Conservation (phyloP, 768 basidiomycete species). For the Tylopilus rubrobrunneus region DNA sequence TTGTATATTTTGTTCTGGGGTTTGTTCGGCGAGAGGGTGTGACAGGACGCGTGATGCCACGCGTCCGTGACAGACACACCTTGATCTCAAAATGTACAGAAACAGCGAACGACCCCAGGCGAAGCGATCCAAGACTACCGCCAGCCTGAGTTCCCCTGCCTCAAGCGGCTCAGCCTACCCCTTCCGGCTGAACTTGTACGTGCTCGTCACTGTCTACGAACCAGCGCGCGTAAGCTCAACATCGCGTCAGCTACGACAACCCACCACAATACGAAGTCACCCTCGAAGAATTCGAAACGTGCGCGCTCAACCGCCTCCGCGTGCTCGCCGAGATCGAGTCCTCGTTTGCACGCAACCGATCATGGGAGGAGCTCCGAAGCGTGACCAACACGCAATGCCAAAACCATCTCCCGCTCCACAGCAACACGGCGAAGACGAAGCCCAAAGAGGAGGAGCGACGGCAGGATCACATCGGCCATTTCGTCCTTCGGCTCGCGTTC, state of each 20-base stretch:
- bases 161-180: conserved; percentile 43
- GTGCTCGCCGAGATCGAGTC: conserved; percentile 91
- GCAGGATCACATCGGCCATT: conserved; percentile 89
- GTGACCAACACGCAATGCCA: conserved; percentile 61
- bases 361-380: conserved; percentile 71
- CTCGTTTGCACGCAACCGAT: conserved; percentile 75
- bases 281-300: conserved; percentile 91
- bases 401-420: conserved; percentile 73
- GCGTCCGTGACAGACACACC: conserved; percentile 17
- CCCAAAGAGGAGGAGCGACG: conserved; percentile 62
- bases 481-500: conserved; percentile 90
- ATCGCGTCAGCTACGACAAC: conserved; percentile 66
- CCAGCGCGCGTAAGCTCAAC: conserved; percentile 4
- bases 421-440: conserved; percentile 44
- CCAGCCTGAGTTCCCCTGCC: background rate
- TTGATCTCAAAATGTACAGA: conserved; percentile 18
- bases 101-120: conserved; percentile 8
- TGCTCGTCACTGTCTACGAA: conserved; percentile 6
- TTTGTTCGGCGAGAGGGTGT: background rate
- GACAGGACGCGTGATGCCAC: conserved; percentile 26
- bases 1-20: background rate
- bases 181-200: conserved; percentile 77
- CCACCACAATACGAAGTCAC: conserved; percentile 88
- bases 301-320: conserved; percentile 82
- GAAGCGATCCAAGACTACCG: background rate